Evolutionary conservation across 2,329 filamentous ascomycete species (phyloP).

Genomic region (Trichoderma atrobrunneum): DNA sequence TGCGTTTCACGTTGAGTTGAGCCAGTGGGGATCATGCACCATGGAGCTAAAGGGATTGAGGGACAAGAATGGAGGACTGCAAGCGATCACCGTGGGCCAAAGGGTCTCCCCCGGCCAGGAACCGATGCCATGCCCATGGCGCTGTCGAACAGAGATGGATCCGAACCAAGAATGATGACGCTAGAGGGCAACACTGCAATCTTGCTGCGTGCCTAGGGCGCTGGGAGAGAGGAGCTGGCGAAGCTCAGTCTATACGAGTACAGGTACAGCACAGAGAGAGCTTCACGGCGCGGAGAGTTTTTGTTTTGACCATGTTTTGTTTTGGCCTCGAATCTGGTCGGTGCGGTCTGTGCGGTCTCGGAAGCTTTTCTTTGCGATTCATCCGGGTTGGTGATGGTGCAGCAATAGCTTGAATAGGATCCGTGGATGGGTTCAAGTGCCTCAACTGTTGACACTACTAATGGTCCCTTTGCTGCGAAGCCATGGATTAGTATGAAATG

Average conservation of each 20-base stretch:
- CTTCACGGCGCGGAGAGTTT: not conserved
- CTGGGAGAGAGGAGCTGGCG: not conserved
- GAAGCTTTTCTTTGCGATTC: not conserved
- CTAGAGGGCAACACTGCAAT: conserved; percentile 15
- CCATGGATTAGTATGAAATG: not conserved
- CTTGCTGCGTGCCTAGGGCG: not conserved
- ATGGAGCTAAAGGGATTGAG: not conserved
- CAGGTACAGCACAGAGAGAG: too few species aligned
- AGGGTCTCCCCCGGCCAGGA: not conserved
- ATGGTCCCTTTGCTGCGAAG: not conserved
- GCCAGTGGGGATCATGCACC: conserved; percentile 10
- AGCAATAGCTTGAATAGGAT: not conserved
- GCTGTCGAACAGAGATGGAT: not conserved
- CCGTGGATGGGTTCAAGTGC: not conserved
- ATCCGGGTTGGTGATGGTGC: not conserved
- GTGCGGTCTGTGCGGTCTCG: not conserved
- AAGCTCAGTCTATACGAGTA: not conserved
- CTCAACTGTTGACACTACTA: not conserved
- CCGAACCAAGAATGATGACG: conserved; percentile 5
- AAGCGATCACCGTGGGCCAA: conserved; percentile 6
- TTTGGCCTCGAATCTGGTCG: not conserved
- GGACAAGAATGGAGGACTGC: not conserved
- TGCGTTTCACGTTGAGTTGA: conserved; percentile 19
- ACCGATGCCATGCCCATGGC: not conserved
- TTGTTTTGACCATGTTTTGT: not conserved